Base-by-base conservation (phyloP, 768 basidiomycete species). In the Boletellus ananas region DNA sequence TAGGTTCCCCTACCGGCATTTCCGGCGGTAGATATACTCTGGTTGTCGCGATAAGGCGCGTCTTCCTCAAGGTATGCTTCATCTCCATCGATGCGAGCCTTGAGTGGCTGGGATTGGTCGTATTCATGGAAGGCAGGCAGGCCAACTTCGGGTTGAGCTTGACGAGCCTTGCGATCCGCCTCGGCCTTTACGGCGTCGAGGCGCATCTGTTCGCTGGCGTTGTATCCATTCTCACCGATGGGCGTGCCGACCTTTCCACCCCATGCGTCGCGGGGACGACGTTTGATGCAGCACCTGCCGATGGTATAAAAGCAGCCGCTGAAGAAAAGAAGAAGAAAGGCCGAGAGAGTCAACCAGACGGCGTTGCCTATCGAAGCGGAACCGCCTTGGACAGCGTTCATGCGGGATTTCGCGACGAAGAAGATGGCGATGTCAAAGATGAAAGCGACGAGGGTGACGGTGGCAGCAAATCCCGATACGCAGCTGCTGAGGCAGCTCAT, bases 401-500 rank as follows among this genome's bases (percentile, higher is more conserved):
- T 87, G 46, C 94, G 82, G 38, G 87, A 72, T 63, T 86, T 93
- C 50, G 90, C 90, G 49, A 95, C 70, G 74, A 90, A 92, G 73
- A 97, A 98, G 50, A 96, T 72, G 57, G 80, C 87, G 50, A 97
- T 70, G 67, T 99, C 96, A 68, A 97, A 94, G 29, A 95, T 81
- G 69, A 97, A 94, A 5, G 94, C 94, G 38, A 90, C 61, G 52
- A 98, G 75, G 44, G 91, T 79, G 51, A 95, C 70, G 1, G 78
- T 70, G 0, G 92, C 90, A 12, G 86, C 91, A 54, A 94, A 81
- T 6, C 90, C 84, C 4, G 90, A 86, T 51, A 95, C 71, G 58
- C 79, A 89, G 45, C 85, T 84, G 59, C 88, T 90, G 70, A 81
- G 86, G 64, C 87, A 92, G 27, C 79, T 74, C 86, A 90, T 91